Evolutionary conservation across 352 stramenopile genomes (phyloP).

Genomic region (Phytophthora multivora): DNA sequence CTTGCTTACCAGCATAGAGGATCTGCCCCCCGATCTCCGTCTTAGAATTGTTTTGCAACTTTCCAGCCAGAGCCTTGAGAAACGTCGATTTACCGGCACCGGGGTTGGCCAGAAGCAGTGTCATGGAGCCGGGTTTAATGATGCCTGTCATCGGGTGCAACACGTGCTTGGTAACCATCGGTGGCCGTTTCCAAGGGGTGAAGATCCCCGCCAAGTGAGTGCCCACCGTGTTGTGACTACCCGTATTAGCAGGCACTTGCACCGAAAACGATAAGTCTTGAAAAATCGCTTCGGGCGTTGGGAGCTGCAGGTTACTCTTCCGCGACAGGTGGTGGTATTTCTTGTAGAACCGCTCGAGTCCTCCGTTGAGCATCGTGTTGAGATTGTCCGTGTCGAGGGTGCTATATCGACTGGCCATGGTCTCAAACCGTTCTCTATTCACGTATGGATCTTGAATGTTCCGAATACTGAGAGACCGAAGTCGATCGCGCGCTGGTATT

Average conservation of each 20-base stretch:
- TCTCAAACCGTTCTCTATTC: background rate
- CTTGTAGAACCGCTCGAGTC: background rate
- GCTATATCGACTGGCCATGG: background rate
- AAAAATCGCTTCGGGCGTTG: background rate
- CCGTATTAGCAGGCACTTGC: conserved; percentile 46
- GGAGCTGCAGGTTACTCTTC: background rate
- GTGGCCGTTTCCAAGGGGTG: background rate
- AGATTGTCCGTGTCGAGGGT: background rate
- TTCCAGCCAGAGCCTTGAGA: conserved; percentile 52
- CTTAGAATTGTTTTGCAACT: conserved; percentile 43
- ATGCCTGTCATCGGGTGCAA: conserved; percentile 59
- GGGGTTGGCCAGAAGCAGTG: conserved; percentile 36
- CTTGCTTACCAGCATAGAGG: conserved; percentile 10
- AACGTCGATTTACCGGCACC: conserved; percentile 58
- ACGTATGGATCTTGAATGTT: conserved; percentile 4
- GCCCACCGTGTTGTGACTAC: conserved; percentile 36
- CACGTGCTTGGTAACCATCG: conserved; percentile 30
- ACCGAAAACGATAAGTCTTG: conserved; percentile 2
- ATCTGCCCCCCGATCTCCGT: conserved; percentile 33
- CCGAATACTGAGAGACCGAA: conserved; percentile 1
- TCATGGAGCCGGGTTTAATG: conserved; percentile 45
- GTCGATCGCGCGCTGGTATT: background rate
- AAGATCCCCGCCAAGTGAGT: conserved; percentile 2
- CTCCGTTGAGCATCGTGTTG: background rate
- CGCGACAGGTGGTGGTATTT: background rate